Percentiles rank a stretch among this genome's conserved stretches.
phyloP scores from a whole-genome alignment of 2,329 filamentous ascomycete species.

The Colletotrichum lindemuthianum region DNA sequence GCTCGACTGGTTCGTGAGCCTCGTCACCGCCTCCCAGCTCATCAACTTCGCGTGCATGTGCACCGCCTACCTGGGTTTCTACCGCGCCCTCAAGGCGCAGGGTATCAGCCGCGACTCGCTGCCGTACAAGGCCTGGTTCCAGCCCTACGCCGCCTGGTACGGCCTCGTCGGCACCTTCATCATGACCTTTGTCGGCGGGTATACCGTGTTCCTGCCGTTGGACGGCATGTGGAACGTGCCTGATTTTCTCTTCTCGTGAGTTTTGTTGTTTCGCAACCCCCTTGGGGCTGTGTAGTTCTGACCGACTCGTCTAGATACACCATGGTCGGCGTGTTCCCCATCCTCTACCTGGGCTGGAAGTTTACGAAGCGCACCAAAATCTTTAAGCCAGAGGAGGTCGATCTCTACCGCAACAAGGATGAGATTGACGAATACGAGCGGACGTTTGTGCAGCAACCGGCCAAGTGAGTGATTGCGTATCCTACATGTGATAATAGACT shows the following conservation, averaged over 20 bases:
- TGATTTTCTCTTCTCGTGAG: constrained; percentile 77
- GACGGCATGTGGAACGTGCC: constrained; percentile 71
- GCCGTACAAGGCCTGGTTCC: constrained; percentile 75
- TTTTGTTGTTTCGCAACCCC: constrained; percentile 24
- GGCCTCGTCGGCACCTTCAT: constrained; percentile 70
- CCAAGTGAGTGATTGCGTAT: constrained; percentile 56
- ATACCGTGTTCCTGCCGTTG: constrained; percentile 76
- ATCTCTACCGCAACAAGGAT: constrained; percentile 69
- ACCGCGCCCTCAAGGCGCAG: constrained; percentile 75
- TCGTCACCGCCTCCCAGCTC: constrained; percentile 77
- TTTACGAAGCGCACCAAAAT: constrained; percentile 71
- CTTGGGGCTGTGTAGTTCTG: not conserved
- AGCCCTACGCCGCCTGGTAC: constrained; percentile 78
- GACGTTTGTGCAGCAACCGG: constrained; percentile 64
- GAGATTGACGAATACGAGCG: constrained; percentile 75
- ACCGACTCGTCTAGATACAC: constrained; percentile 59
- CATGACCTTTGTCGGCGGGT: constrained; percentile 81
- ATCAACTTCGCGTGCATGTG: constrained; percentile 78
- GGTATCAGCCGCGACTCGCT: constrained; percentile 73
- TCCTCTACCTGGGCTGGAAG: constrained; percentile 79
- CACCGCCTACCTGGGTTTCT: constrained; percentile 77
- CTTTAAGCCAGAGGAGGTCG: constrained; percentile 66
- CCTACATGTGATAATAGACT: not conserved
- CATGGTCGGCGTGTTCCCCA: constrained; percentile 76
- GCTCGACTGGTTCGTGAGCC: constrained; percentile 76